Base-by-base conservation (phyloP, 2,329 filamentous ascomycete genomes). In the Colletotrichum sp. region DNA sequence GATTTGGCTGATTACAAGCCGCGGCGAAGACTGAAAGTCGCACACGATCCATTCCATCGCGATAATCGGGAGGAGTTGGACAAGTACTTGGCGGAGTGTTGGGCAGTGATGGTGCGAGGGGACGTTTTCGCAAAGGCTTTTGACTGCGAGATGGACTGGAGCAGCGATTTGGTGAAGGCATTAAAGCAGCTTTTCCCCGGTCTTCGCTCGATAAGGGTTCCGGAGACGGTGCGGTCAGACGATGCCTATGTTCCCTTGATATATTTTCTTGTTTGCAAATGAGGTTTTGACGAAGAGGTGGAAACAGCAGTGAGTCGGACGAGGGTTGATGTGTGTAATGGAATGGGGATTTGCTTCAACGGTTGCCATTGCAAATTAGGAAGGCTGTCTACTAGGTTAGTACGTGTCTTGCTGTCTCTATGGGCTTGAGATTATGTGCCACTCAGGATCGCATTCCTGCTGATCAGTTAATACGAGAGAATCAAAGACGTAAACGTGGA, bases 61-160 rank as follows among this genome's bases (percentile, higher is more conserved):
- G 68, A 68, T 1, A 80, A 82, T 59, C n/a, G 63, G 28, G 76
- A 79, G 16, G 79, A 80, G 71, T 63, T 82, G 72, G 75, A 67
- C 7, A 77, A 75, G 30, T 82, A 82, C 66, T 63, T 83, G 8
- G 79, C 66, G 59, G 80, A 80, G 52, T 82, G 81, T 60, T 83
- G 82, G 81, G 61, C 77, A 26, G 7, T 82, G 4, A 55, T 83
- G 7, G 70, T 83, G 30, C 72, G 79, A 10, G 80, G 78, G 71
- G 75, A 81, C 39, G 77, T 81, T 13, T 60, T 68, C 21, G 16
- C 48, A 2, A 26, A 24, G n/a, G 32, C 30, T 6, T 26, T 68
- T 6, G 66, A 5, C 34, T 10, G n/a, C 12, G 34, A 64, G 13
- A 64, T 43, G 21, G 1, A 34, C 32, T 55, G 48, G 65, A 4